These are phyloP conservation scores for Exobasidium cylindrosporum DNA, from an alignment of 1,284 basidiomycete species.

Conservation along the genomic window DNA sequence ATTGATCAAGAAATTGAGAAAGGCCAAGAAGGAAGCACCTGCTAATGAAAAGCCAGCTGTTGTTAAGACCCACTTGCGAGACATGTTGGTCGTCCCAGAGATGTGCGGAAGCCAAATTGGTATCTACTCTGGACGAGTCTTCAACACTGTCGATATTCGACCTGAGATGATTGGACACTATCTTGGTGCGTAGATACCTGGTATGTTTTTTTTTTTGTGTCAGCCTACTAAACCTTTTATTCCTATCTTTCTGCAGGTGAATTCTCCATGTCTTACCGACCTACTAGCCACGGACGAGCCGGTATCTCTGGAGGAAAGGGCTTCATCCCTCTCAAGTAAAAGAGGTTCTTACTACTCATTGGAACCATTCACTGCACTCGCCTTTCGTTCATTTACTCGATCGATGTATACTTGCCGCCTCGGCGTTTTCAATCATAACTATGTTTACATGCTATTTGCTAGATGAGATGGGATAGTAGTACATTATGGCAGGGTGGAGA, in stretches of 20 bases:
- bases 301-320: slow-evolving; percentile 87
- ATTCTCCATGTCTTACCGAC: slow-evolving; percentile 80
- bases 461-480: neutral
- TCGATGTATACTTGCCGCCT: neutral
- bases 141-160: slow-evolving; percentile 54
- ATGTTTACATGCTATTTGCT: neutral
- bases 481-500: neutral
- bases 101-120: slow-evolving; percentile 80
- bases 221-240: neutral
- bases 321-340: slow-evolving; percentile 66
- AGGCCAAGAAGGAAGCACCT: slow-evolving; percentile 97
- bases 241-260: slow-evolving; percentile 62
- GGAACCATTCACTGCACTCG: neutral
- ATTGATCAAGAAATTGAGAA: slow-evolving; percentile 98
- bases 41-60: slow-evolving; percentile 98
- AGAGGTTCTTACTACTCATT: too few relatives aligned
- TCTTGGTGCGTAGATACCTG: slow-evolving; percentile 60
- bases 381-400: neutral
- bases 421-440: neutral
- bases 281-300: slow-evolving; percentile 98
- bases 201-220: neutral
- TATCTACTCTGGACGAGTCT: slow-evolving; percentile 83
- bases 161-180: slow-evolving; percentile 99
- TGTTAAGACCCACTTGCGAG: slow-evolving; percentile 97
- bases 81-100: slow-evolving; percentile 99